Percentiles rank a stretch among this genome's conserved stretches.
Conservation (phyloP, 331 rosid genomes). For the Cucumis variabilis region DNA sequence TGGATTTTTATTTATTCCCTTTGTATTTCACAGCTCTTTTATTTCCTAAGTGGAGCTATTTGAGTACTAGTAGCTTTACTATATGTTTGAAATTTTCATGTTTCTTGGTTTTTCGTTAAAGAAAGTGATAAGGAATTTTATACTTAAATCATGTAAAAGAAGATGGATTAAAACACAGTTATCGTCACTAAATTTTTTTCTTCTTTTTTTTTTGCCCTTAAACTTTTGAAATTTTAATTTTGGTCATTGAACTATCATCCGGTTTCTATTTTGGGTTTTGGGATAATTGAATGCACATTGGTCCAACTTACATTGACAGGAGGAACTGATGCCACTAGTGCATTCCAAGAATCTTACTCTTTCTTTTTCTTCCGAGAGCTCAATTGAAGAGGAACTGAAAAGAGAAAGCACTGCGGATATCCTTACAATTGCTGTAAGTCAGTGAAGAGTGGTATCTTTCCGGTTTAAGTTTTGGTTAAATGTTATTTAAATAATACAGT, state of each 20-base stretch:
- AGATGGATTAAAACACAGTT: background rate
- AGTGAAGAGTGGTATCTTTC: background rate
- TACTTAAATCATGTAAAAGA: background rate
- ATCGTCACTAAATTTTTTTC: background rate
- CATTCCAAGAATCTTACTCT: constrained; percentile 80
- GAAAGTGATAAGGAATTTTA: background rate
- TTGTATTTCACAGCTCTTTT: too few species aligned
- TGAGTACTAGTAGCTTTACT: too few species aligned
- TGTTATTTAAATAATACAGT: background rate
- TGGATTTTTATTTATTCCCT: too few species aligned
- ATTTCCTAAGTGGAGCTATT: too few species aligned
- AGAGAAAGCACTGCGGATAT: constrained; percentile 98
- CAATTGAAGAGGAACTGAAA: constrained; percentile 94
- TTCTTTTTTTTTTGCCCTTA: background rate
- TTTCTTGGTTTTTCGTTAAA: too few species aligned
- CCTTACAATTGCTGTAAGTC: constrained; percentile 80
- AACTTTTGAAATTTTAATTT: background rate
- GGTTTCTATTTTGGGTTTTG: background rate
- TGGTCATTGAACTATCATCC: background rate
- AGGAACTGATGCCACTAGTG: constrained; percentile 85
- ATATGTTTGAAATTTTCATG: too few species aligned
- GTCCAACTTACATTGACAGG: constrained; percentile 57
- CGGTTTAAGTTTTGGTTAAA: constrained; percentile 9
- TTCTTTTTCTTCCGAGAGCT: constrained; percentile 90
- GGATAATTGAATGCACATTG: constrained; percentile 25